phyloP scores from a whole-genome alignment of 2,329 filamentous ascomycete species.

The Botryotinia convoluta region DNA sequence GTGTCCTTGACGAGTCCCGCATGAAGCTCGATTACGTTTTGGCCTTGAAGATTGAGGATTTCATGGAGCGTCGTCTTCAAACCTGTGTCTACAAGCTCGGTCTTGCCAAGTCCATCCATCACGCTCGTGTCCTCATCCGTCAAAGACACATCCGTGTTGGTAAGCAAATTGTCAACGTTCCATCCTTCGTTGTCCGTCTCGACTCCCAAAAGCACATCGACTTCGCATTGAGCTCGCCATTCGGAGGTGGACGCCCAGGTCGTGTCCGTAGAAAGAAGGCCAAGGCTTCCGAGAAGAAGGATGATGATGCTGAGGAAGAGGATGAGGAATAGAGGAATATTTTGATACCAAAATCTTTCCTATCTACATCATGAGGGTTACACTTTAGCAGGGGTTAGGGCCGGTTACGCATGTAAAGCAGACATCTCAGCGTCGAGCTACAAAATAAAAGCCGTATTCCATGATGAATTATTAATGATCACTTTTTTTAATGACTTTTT shows the following conservation, averaged over 20 bases:
- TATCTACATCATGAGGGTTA: constrained; percentile 2
- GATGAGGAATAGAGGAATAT: constrained; percentile 60
- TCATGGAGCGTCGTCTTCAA: constrained; percentile 99
- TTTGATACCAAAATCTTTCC: constrained; percentile 24
- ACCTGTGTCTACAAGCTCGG: constrained; percentile 99
- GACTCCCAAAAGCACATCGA: constrained; percentile 99
- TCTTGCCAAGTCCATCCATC: constrained; percentile 99
- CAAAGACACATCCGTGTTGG: constrained; percentile 99
- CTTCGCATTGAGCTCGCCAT: constrained; percentile 95
- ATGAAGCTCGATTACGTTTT: constrained; percentile 99
- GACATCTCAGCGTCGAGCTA: constrained; percentile 18
- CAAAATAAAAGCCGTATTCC: constrained; percentile 18
- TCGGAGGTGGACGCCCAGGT: constrained; percentile 93
- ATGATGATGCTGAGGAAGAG: constrained; percentile 78
- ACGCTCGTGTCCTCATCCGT: constrained; percentile 99
- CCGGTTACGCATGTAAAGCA: constrained; percentile 18
- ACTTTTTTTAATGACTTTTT: constrained; percentile 12
- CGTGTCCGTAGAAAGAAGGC: constrained; percentile 99
- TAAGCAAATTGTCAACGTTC: constrained; percentile 99
- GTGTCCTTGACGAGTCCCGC: constrained; percentile 99
- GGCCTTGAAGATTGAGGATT: constrained; percentile 98
- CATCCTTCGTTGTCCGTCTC: constrained; percentile 98
- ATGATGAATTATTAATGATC: constrained; percentile 18
- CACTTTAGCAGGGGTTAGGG: constrained; percentile 8
- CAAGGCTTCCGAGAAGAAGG: constrained; percentile 85